Evolutionary conservation across 2,329 filamentous ascomycete genomes (phyloP), one percentile per base, ranked within the genome.

Genomic region (Graphilbum ipis-grandicollis): DNA sequence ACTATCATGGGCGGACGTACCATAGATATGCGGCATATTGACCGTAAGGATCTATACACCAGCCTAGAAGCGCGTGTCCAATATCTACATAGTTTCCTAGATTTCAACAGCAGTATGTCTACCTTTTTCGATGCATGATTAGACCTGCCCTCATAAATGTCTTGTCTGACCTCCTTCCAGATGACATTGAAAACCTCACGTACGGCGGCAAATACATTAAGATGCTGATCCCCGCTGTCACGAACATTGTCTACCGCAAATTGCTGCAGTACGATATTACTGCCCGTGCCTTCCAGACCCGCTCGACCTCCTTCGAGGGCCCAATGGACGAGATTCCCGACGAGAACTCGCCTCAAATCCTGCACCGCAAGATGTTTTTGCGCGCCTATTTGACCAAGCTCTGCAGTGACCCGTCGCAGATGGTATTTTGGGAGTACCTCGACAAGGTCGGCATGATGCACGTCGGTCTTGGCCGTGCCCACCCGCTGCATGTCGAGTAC

Each of bases 381-480:
- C 62, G 78, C n/a, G 80, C 78, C 37, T 88, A 86, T 46, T 60
- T 88, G 23, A 72, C 67, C 41, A 79, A 76, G 53, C 58, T 88
- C 28, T 84, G 80, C 53, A 76, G 74, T 5, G 80, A 86, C 48
- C 78, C 78, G 0, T 75, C 71, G 35, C 72, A 71, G 44, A 74
- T 81, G 65, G 75, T 82, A 42, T 84, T 84, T 53, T 88, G 81
- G 80, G 71, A 79, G 48, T 88, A 88, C 50, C 60, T 88, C 32
- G 78, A 86, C 58, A 86, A 86, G 55, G 81, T 88, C 26, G 81
- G 79, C 40, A 72, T 82, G 63, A 86, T 86, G 79, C 81, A 86
- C 52, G 75, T 79, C n/a, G 79, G 79, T 1, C 71, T 76, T 33
- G 79, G 75, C 15, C 71, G 79, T 29, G 63, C 71, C 37, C 73